Conservation (phyloP, 495 filamentous ascomycete genomes). For the Hyaloscypha hepaticicola region DNA sequence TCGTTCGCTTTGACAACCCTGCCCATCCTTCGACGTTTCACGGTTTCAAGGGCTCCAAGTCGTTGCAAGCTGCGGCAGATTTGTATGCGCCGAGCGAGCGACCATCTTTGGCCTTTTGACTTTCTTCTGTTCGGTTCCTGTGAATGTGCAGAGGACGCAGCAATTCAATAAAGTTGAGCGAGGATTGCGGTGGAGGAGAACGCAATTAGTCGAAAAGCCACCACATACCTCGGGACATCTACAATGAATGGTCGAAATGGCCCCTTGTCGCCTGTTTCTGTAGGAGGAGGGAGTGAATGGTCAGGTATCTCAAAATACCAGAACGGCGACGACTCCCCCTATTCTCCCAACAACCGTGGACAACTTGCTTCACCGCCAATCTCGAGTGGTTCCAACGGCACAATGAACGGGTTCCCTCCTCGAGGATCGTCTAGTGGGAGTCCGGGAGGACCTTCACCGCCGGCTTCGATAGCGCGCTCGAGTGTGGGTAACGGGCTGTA, state of each 20-base stretch:
- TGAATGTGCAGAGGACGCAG: conserved; percentile 20
- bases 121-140: conserved; percentile 4
- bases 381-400: conserved; percentile 60
- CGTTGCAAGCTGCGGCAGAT: conserved; percentile 17
- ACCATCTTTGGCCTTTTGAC: conserved; percentile 3
- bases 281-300: conserved; percentile 84
- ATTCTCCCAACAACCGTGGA: conserved; percentile 59
- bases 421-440: conserved; percentile 36
- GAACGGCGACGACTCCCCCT: conserved; percentile 48
- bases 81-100: conserved; percentile 9
- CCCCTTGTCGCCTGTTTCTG: conserved; percentile 79
- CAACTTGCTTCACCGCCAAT: conserved; percentile 69
- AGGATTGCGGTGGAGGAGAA: conserved; percentile 15
- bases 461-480: conserved; percentile 80
- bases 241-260: conserved; percentile 60
- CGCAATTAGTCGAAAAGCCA: conserved; percentile 4
- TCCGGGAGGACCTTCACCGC: conserved; percentile 73
- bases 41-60: conserved; percentile 24
- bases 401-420: conserved; percentile 55
- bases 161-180: conserved; percentile 12
- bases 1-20: conserved; percentile 27
- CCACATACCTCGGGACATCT: conserved; percentile 21
- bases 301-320: conserved; percentile 75
- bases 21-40: conserved; percentile 28
- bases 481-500: conserved; percentile 66